phyloP scores from a whole-genome alignment of 2,329 filamentous ascomycete genomes.

The Plectosphaerella cucumerina region DNA sequence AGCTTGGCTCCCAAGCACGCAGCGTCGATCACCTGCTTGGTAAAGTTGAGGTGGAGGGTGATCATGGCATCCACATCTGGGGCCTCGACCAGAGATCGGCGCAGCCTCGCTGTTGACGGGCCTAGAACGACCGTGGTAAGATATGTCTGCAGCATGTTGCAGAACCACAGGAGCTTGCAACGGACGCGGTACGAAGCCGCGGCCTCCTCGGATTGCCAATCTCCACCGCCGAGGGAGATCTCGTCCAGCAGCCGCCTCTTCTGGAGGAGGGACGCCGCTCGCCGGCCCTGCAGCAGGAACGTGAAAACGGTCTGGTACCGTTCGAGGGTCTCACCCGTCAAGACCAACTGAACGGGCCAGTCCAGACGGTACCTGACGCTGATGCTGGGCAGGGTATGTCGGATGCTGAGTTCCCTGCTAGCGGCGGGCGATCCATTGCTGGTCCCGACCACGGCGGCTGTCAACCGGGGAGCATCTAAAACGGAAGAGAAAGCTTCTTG shows the following conservation, averaged over 20 bases:
- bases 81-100: conserved; percentile 51
- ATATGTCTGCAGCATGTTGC: conserved; percentile 70
- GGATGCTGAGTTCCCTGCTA: conserved; percentile 3
- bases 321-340: conserved; percentile 59
- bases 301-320: conserved; percentile 71
- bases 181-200: conserved; percentile 55
- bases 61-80: conserved; percentile 82
- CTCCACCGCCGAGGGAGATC: conserved; percentile 28
- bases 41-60: conserved; percentile 59
- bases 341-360: conserved; percentile 67
- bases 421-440: not conserved
- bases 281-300: conserved; percentile 72
- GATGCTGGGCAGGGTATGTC: conserved; percentile 56
- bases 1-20: conserved; percentile 67
- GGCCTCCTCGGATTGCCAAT: conserved; percentile 35
- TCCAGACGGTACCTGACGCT: conserved; percentile 63
- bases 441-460: conserved; percentile 31
- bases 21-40: conserved; percentile 60
- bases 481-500: conserved; percentile 63
- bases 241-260: conserved; percentile 42
- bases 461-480: conserved; percentile 58
- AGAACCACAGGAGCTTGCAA: conserved; percentile 73
- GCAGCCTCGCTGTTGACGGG: conserved; percentile 54
- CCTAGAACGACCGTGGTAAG: conserved; percentile 69
- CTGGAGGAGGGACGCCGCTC: conserved; percentile 65